Conservation (phyloP, 2,329 filamentous ascomycete species). For the Cephalotrichum gorgonifer region DNA sequence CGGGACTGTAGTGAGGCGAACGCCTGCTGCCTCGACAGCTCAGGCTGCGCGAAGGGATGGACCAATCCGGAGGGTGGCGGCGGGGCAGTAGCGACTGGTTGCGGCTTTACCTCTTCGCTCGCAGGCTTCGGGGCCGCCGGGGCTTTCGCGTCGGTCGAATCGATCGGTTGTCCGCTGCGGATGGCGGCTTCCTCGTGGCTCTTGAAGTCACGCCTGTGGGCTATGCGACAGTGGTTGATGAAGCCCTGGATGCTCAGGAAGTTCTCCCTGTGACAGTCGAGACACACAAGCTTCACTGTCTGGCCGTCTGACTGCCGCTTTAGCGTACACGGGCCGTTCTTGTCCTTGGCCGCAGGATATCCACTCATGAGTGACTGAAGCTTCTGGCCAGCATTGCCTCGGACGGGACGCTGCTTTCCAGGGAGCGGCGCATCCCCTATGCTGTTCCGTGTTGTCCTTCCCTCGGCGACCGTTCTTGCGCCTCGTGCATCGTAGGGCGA, state of each 20-base stretch:
- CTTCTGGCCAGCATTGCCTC: conserved; percentile 46
- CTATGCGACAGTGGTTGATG: conserved; percentile 97
- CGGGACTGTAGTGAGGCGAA: conserved; percentile 39
- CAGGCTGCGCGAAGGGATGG: conserved; percentile 50
- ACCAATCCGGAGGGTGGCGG: conserved; percentile 37
- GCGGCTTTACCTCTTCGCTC: conserved; percentile 27
- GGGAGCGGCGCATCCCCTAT: conserved; percentile 30
- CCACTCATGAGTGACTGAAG: conserved; percentile 60
- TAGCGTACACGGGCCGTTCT: conserved; percentile 71
- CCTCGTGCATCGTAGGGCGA: conserved; percentile 28
- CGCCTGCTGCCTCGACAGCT: conserved; percentile 43
- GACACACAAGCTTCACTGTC: conserved; percentile 80
- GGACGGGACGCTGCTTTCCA: conserved; percentile 39
- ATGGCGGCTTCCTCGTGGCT: conserved; percentile 91
- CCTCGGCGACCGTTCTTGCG: conserved; percentile 46
- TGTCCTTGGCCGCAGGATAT: conserved; percentile 66
- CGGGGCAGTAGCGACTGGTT: conserved; percentile 9
- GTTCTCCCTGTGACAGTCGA: conserved; percentile 79
- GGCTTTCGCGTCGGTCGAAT: conserved; percentile 48
- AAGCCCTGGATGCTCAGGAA: conserved; percentile 98
- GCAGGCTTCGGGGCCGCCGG: conserved; percentile 18
- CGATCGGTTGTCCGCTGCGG: conserved; percentile 74
- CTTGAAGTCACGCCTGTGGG: conserved; percentile 86
- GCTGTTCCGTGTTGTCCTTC: conserved; percentile 70
- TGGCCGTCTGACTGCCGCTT: conserved; percentile 70